A percentile compares a stretch with the other conserved stretches of the same genome.
These are phyloP conservation scores for Thuja plicata DNA, from an alignment of 83 land plant species.

Conservation along the genomic window DNA sequence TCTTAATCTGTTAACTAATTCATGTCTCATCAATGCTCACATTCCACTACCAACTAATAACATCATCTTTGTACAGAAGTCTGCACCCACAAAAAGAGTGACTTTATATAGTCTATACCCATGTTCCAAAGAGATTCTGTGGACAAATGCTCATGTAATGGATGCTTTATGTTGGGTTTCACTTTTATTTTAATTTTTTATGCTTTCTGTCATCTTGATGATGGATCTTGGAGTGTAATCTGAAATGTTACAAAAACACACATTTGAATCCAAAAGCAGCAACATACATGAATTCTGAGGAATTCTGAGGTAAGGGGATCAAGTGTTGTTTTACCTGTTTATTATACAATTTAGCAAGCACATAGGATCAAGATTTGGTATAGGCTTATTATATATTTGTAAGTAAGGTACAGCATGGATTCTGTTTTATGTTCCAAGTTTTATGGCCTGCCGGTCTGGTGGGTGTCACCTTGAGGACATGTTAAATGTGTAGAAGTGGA, in stretches of 20 bases:
- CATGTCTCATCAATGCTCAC: background rate
- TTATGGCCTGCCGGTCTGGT: background rate
- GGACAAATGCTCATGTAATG: background rate
- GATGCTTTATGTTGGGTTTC: too few species aligned
- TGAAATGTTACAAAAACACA: too few species aligned
- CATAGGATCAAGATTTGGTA: background rate
- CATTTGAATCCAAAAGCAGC: too few species aligned
- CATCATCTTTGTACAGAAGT: background rate
- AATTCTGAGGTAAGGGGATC: background rate
- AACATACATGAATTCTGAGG: background rate
- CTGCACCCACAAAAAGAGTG: background rate
- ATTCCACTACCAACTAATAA: background rate
- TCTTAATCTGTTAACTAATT: background rate
- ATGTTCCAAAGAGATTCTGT: background rate
- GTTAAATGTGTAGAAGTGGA: background rate
- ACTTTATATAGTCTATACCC: background rate
- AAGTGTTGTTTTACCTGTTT: background rate
- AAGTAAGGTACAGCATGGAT: background rate
- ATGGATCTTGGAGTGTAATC: too few species aligned
- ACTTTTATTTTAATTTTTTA: too few species aligned
- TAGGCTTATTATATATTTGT: background rate
- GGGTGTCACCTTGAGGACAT: background rate
- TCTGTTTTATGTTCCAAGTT: background rate
- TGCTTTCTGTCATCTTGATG: too few species aligned
- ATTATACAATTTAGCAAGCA: background rate